These are phyloP conservation scores for Lactifluus echinatus DNA, from an alignment of 768 basidiomycete genomes.

Conservation along the genomic window DNA sequence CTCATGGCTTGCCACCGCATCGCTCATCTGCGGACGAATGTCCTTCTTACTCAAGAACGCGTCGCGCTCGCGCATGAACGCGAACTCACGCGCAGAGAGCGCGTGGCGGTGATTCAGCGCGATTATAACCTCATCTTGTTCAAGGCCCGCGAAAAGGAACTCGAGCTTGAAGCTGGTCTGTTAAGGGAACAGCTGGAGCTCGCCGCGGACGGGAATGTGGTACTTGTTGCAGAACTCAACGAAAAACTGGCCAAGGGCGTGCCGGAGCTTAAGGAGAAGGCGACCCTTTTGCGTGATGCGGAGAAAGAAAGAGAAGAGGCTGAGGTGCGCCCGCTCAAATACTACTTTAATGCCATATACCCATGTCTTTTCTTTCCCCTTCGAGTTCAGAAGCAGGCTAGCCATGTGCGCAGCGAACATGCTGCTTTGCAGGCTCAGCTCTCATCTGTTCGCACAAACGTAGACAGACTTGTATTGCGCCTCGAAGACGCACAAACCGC, in stretches of 20 bases:
- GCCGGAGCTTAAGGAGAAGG: slow-evolving; percentile 39
- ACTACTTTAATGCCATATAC: not conserved
- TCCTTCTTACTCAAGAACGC: slow-evolving; percentile 48
- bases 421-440: slow-evolving; percentile 40
- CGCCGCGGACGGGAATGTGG: slow-evolving; percentile 1
- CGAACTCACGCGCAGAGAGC: slow-evolving; percentile 47
- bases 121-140: slow-evolving; percentile 65
- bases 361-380: not conserved
- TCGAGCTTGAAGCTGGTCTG: slow-evolving; percentile 44
- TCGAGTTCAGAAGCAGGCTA: slow-evolving; percentile 35
- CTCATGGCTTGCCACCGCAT: slow-evolving; percentile 57
- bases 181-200: slow-evolving; percentile 41
- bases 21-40: slow-evolving; percentile 48
- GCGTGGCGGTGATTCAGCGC: slow-evolving; percentile 48
- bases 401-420: slow-evolving; percentile 40
- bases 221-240: slow-evolving; percentile 38
- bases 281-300: slow-evolving; percentile 27
- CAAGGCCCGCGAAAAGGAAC: slow-evolving; percentile 50
- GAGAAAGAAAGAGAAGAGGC: slow-evolving; percentile 22
- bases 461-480: slow-evolving; percentile 50
- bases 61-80: slow-evolving; percentile 43
- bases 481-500: slow-evolving; percentile 48
- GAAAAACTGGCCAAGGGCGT: slow-evolving; percentile 31
- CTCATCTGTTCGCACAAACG: slow-evolving; percentile 39
- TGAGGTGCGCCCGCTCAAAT: slow-evolving; percentile 24